Evolutionary conservation across 2,329 filamentous ascomycete species (phyloP).

Genomic region (Claviceps quebecensis): DNA sequence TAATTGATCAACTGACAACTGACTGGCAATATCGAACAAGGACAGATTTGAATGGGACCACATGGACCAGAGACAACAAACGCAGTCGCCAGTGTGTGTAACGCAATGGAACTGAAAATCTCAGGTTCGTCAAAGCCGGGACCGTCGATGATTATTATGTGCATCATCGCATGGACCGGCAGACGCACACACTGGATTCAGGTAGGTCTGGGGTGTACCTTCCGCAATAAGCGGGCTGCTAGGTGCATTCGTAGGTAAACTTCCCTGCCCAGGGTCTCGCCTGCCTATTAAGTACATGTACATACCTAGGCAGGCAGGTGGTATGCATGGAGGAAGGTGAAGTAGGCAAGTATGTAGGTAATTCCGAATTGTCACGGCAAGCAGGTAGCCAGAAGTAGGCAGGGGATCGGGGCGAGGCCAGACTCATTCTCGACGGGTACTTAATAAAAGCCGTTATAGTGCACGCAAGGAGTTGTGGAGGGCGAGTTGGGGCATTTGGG

Average conservation of each 20-base stretch:
- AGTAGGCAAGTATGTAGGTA: neutral
- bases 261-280: no score
- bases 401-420: neutral
- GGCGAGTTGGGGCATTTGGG: no score
- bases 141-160: neutral
- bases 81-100: neutral
- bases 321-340: neutral
- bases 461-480: no score
- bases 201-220: neutral
- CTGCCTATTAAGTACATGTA: no score
- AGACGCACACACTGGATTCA: neutral
- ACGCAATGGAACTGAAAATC: neutral
- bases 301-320: no score
- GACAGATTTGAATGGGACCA: no score
- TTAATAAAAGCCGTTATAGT: neutral
- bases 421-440: neutral
- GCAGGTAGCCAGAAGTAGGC: neutral
- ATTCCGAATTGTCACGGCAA: neutral
- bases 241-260: neutral
- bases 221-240: neutral
- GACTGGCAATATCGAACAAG: neutral
- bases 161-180: neutral
- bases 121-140: neutral
- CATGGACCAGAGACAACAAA: no score
- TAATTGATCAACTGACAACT: neutral